Base-by-base conservation (phyloP, 2,329 filamentous ascomycete species). In the Aspergillus costaricaensis region DNA sequence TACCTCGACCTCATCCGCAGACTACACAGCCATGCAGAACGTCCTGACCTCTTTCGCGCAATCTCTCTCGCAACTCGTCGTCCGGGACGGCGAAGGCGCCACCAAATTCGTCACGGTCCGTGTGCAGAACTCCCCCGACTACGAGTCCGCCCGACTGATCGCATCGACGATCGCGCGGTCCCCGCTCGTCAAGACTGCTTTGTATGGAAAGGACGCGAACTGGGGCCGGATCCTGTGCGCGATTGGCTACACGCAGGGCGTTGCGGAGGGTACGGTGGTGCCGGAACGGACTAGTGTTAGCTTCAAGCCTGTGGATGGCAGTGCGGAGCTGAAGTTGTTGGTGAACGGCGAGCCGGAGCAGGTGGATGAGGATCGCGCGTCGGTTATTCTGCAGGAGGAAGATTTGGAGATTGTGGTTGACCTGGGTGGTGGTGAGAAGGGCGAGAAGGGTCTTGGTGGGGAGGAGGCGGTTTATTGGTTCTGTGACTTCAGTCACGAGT, bases 191-290 rank as follows among this genome's bases (percentile, higher is more conserved):
- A 99, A 99, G 83, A 99, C 95, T 0, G 95, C 95, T 0, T 83
- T 99, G 43, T 99, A 99, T 77, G 95, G 95, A 66, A 92, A 92
- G 75, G 95, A 99, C 74, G 95, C 95, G 17, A 99, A 99, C 82
- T 99, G 95, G 95, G 95, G 95, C 36, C 92, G 95, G 57, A 96
- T 99, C 64, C 84, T 98, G 27, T 98, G 95, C 76, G 94, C 95
- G 0, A 92, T 93, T 4, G 95, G 95, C 3, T 98, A 98, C 74
- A 82, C 85, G 0, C 83, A 83, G 61, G 76, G 76, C 68, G 75
- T 84, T 68, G 78, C 57, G 36, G 67, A 71, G 1, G 76, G 75
- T 0, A 77, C 77, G 9, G 79, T 88, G 19, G 75, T 83, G 1
- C 85, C 85, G 1, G 76, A 81, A 53, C 79, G 80, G 50, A 88